Base-by-base conservation (phyloP, 2,329 filamentous ascomycete genomes). In the Rhynchosporium agropyri region DNA sequence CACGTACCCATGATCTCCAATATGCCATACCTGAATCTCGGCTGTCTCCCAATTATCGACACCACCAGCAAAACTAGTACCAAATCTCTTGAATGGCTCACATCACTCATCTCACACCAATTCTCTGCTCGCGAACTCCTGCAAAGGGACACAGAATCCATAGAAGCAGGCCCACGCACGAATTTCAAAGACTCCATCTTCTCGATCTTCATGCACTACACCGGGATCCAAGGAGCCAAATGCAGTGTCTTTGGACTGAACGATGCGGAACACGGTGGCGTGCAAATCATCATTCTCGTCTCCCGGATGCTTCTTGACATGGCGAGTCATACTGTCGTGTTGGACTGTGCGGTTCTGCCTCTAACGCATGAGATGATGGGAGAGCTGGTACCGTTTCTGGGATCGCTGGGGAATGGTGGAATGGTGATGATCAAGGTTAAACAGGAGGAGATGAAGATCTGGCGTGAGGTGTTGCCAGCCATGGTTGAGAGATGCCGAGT, bases 301-400 rank as follows among this genome's bases (percentile, higher is more conserved):
- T 26, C 7, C 31, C 31, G 49, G 15, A 36, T 59, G 10, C 45
- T 38, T 4, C 59, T 65, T 4, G 63, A 68, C 20, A 9, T 64
- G 0, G 56, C 43, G 12, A 65, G 66, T 20, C 58, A 46, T 7
- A 64, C 64, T 1, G 36, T 66, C 7, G 62, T 68, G 2, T 33
- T 68, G 3, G 66, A 68, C 49, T 45, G 55, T 12, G 65, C 63
- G 28, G 26, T 63, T 0, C 13, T 68, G 29, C 54, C 60, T 0
- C 20, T 63, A 0, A 58, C 45, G 3, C 5, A n/a, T 40, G 13
- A 49, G 6, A 36, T 63, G 50, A 31, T 48, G 31, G 4, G 50
- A 36, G 10, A 55, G 2, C 3, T 4, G n/a, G 20, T n/a, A 3
- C 51, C 56, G 20, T 13, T 33, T 56, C 8, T 29, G 3, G 2